Conservation (phyloP, 371 early-diverging fungal genomes). For the Zopfochytrium polystomum region DNA sequence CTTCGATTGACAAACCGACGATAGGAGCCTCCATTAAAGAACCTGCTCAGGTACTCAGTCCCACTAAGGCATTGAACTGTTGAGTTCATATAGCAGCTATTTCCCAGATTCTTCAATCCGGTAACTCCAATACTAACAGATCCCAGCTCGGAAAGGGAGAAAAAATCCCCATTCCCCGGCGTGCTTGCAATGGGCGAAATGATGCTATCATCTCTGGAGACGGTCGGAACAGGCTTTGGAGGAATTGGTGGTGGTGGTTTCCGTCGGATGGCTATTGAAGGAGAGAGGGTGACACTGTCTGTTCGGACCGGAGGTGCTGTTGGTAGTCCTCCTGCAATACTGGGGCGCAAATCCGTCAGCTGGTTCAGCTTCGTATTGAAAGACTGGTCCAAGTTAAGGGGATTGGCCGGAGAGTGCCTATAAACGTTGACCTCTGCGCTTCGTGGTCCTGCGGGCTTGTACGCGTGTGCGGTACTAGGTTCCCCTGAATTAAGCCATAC, state of each 20-base stretch:
- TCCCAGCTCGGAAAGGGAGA: conserved; percentile 20
- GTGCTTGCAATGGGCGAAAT: conserved; percentile 12
- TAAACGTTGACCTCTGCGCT: too few species aligned
- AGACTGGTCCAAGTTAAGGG: too few species aligned
- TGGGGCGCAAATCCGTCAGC: too few species aligned
- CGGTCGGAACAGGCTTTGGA: conserved; percentile 16
- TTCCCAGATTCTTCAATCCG: conserved; percentile 93
- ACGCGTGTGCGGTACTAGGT: too few species aligned
- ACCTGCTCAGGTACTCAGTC: conserved; percentile 79
- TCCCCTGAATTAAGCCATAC: too few species aligned
- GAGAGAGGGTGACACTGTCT: conserved; percentile 2
- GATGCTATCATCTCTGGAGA: conserved; percentile 15
- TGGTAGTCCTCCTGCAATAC: too few species aligned
- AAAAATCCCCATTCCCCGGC: conserved; percentile 18
- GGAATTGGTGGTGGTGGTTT: conserved; percentile 14
- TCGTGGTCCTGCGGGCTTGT: too few species aligned
- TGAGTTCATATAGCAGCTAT: conserved; percentile 98
- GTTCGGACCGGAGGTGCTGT: conserved; percentile 6
- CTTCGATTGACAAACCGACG: conserved; percentile 62
- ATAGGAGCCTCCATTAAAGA: conserved; percentile 58
- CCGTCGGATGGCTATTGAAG: conserved; percentile 2
- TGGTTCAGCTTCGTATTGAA: too few species aligned
- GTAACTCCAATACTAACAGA: conserved; percentile 30
- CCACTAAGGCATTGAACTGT: conserved; percentile 90
- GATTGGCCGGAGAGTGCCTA: too few species aligned